phyloP scores from a whole-genome alignment of 2,329 filamentous ascomycete genomes.

The Stachybotrys echinatus region DNA sequence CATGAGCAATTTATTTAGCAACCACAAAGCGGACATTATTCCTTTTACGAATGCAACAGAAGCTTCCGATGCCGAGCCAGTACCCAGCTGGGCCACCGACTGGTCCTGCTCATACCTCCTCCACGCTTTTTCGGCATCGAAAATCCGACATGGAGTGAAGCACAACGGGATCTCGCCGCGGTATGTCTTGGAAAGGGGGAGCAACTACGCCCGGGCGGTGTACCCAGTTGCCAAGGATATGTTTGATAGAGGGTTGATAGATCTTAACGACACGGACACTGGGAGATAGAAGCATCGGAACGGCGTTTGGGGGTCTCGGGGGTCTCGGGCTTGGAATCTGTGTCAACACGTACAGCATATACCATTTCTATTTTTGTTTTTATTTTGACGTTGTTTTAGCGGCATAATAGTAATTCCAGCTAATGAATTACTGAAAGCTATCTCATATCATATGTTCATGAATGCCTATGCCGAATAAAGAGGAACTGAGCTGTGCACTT shows the following conservation, averaged over 20 bases:
- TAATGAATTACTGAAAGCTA: no score
- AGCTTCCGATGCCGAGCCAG: neutral
- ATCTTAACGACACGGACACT: neutral
- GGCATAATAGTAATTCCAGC: no score
- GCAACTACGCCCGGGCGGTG: slow-evolving; percentile 16
- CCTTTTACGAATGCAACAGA: neutral
- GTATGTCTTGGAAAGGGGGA: slow-evolving; percentile 14
- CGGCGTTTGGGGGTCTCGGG: no score
- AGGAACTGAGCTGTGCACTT: no score
- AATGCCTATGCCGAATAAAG: no score
- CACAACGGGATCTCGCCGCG: slow-evolving; percentile 8
- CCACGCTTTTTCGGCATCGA: slow-evolving; percentile 12
- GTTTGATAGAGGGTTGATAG: slow-evolving; percentile 6
- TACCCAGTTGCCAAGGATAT: slow-evolving; percentile 14
- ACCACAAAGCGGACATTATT: slow-evolving; percentile 9
- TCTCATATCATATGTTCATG: no score
- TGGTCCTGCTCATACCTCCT: slow-evolving; percentile 14
- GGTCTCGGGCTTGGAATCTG: no score
- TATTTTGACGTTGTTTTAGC: no score
- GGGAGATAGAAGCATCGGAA: no score
- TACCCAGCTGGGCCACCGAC: slow-evolving; percentile 10
- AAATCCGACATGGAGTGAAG: slow-evolving; percentile 1
- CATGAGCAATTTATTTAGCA: slow-evolving; percentile 7
- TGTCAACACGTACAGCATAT: no score
- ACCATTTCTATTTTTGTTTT: no score